phyloP scores from a whole-genome alignment of 1,284 basidiomycete species.

The Nidula niveotomentosa region DNA sequence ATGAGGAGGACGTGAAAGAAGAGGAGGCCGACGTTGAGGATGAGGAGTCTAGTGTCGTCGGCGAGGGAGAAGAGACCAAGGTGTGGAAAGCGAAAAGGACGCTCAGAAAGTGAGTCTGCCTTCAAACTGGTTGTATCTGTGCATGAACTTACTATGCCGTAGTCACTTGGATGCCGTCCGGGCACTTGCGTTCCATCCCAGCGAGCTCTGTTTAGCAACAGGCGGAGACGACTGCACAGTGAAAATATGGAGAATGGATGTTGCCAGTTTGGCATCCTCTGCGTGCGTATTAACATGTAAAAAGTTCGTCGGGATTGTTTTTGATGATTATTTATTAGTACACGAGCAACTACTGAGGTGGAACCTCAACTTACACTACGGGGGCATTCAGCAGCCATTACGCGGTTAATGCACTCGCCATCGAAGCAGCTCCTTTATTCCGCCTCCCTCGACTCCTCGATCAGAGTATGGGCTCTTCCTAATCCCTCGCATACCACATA shows the following conservation, averaged over 20 bases:
- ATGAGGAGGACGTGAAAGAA: constrained; percentile 49
- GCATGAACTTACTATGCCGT: constrained; percentile 15
- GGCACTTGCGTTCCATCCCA: constrained; percentile 86
- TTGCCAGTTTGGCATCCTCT: constrained; percentile 67
- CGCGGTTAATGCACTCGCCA: constrained; percentile 83
- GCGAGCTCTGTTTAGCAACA: constrained; percentile 81
- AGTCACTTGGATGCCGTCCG: constrained; percentile 95
- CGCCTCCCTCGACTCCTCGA: constrained; percentile 90
- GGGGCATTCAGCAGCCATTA: constrained; percentile 92
- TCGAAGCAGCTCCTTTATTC: constrained; percentile 82
- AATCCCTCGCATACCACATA: constrained; percentile 75
- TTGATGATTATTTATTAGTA: constrained; percentile 31
- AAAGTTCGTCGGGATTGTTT: too few species aligned
- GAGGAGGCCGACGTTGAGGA: constrained; percentile 70
- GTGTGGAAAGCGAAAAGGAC: constrained; percentile 85
- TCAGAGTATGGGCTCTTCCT: constrained; percentile 89
- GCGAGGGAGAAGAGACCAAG: constrained; percentile 69
- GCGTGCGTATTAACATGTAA: constrained; percentile 45
- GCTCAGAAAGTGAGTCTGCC: constrained; percentile 75
- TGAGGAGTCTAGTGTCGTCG: constrained; percentile 61
- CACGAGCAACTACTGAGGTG: constrained; percentile 72
- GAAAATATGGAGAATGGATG: constrained; percentile 93
- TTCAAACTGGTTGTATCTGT: constrained; percentile 10
- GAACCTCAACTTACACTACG: constrained; percentile 92
- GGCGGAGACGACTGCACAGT: constrained; percentile 96